Evolutionary conservation across 495 filamentous ascomycete genomes (phyloP), one percentile per base, ranked within the genome.

Genomic region (Penicillium fimorum): DNA sequence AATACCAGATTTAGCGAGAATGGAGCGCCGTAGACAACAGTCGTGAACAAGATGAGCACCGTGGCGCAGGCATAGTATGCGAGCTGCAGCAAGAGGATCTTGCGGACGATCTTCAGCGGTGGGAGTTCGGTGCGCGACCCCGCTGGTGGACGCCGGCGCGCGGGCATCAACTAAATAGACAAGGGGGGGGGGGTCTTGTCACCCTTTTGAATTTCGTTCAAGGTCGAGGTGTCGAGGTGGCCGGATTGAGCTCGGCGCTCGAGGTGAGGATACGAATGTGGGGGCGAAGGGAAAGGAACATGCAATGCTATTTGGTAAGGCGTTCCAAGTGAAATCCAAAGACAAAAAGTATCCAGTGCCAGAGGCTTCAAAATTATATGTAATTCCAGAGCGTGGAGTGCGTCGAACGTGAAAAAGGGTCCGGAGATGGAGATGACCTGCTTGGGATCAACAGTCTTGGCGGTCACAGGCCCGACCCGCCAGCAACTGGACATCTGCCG

Each of bases 51-150:
- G 57, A 96, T 90, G 53, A 97, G 79, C 7, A 87, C 71, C 18
- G 87, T 79, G 4, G 88, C 89, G 62, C 78, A 78, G 57, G 74
- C 74, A 82, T 97, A 97, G 80, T 90, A 96, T 60, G 87, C 82
- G 29, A 77, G 67, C 68, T 99, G 94, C n/a, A 99, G 82, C 22
- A 88, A 70, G 62, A 88, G 59, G 70, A 99, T 97, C 75, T 97
- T 94, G 57, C 82, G 82, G 52, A 92, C 76, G 76, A 97, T 91
- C 67, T 87, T 89, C 63, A 91, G 79, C 40, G 92, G 92, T 17
- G 90, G 86, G 50, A 92, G 87, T 66, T 93, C 89, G 62, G 85
- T 80, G 59, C 90, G 83, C 48, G 89, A 86, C 79, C 89, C 89
- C 48, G 90, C 79, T 63, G 87, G 88, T 50, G 89, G 88, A 48